Base-by-base conservation (phyloP, 352 stramenopile species). In the Phytophthora crassamura region DNA sequence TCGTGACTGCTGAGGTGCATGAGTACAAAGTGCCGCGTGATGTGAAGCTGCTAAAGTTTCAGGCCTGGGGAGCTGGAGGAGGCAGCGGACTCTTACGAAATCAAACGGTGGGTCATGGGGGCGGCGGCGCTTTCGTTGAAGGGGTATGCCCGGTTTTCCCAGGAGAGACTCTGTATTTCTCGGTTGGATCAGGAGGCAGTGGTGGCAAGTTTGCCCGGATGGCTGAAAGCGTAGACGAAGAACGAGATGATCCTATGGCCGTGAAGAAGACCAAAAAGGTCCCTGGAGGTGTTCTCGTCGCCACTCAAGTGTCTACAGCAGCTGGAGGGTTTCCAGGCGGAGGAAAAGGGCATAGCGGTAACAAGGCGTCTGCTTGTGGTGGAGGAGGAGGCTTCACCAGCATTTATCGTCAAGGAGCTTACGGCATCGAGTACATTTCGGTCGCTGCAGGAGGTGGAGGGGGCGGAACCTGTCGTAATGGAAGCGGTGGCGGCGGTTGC, bases 121-220 rank as follows among this genome's bases (percentile, higher is more conserved):
- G 85, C 20, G 85, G 85, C 8, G 85, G 85, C 5, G 83, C 83
- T 11, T 91, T 92, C 55, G 71, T 90, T 30, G 82, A 94, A 43
- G 80, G 75, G 18, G 57, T 89, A 15, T 82, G 66, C 35, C 59
- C 54, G 1, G 85, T 94, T 3, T 79, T 81, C 52, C 82, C 85
- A 36, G 82, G 83, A n/a, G 85, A 94, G 50, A 89, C 77, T 34
- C 62, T 91, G n/a, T 92, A 79, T 43, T 67, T 90, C 25, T 78
- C 71, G 3, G 45, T 90, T 49, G 80, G 84, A 3, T 76, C 74
- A 2, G 82, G 84, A 38, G 82, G 82, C 0, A 69, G 36, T 34
- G 69, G 63, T 18, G 84, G 81, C 10, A 72, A 70, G 33, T 80
- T 75, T 45, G 79, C 77, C 45, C 72, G 57, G 2, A 78, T 92